Percentiles rank a stretch among this genome's conserved stretches.
These are phyloP conservation scores for Cyclocybe aegerita DNA, from an alignment of 768 basidiomycete species.

Conservation along the genomic window DNA sequence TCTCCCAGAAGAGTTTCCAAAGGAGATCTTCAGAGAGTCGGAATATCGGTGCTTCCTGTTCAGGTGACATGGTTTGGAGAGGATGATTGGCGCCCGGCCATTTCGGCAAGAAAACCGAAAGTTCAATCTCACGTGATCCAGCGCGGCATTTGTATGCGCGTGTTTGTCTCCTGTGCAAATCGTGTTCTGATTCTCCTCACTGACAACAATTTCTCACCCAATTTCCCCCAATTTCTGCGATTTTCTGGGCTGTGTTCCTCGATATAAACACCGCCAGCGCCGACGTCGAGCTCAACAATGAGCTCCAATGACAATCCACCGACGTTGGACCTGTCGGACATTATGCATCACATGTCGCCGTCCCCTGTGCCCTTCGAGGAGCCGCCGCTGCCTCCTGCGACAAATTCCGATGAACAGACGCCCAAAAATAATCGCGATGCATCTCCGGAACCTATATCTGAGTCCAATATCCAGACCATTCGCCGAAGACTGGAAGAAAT, in stretches of 20 bases:
- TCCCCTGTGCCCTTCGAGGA: conserved; percentile 39
- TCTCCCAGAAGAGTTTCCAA: too few relatives aligned
- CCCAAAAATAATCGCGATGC: conserved; percentile 7
- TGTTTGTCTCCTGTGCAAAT: conserved; percentile 19
- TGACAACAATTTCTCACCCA: conserved; percentile 6
- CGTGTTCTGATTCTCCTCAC: conserved; percentile 16
- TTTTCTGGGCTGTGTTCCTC: neutral
- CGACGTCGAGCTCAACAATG: conserved; percentile 10
- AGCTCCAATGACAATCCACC: conserved; percentile 22
- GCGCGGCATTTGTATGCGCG: conserved; percentile 22
- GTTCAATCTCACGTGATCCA: conserved; percentile 19
- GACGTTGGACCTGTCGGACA: conserved; percentile 52
- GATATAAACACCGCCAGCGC: conserved; percentile 3
- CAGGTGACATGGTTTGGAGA: too few relatives aligned
- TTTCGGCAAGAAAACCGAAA: neutral
- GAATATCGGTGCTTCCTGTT: too few relatives aligned
- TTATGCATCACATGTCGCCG: conserved; percentile 53
- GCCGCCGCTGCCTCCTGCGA: conserved; percentile 13
- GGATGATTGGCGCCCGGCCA: too few relatives aligned
- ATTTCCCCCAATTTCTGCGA: neutral
- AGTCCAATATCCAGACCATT: conserved; percentile 48
- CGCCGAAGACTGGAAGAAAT: conserved; percentile 46
- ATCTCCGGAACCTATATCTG: conserved; percentile 37
- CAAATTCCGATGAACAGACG: conserved; percentile 14
- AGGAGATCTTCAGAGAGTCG: too few relatives aligned